Evolutionary conservation across 768 basidiomycete genomes (phyloP).

Genomic region (Austroboletus eburneus): DNA sequence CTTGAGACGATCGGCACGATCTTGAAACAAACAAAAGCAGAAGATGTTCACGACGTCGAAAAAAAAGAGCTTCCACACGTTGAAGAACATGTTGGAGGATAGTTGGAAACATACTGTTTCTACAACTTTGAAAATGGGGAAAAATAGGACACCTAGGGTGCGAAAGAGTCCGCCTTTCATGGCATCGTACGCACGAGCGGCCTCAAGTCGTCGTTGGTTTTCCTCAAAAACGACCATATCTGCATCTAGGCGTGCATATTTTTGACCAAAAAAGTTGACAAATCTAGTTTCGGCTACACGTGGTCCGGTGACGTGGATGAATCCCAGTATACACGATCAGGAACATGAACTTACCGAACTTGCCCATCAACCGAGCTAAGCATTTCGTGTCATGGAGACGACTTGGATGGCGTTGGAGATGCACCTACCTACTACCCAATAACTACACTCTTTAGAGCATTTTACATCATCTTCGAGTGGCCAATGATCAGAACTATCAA

Average conservation of each 20-base stretch:
- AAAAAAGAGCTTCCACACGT: background rate
- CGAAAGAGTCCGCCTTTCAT: too few species aligned
- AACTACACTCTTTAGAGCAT: too few species aligned
- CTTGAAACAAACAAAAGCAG: constrained; percentile 43
- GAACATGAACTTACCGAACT: background rate
- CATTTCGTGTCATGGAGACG: background rate
- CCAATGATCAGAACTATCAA: background rate
- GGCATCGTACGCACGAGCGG: too few species aligned
- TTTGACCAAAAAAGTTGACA: constrained; percentile 35
- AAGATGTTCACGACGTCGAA: constrained; percentile 14
- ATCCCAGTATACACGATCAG: too few species aligned
- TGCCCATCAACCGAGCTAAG: background rate
- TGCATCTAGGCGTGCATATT: constrained; percentile 32
- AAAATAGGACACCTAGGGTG: too few species aligned
- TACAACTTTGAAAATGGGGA: too few species aligned
- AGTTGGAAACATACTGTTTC: too few species aligned
- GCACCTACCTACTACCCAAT: background rate
- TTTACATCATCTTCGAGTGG: background rate
- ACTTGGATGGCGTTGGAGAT: background rate
- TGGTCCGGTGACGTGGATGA: background rate
- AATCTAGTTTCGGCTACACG: constrained; percentile 25
- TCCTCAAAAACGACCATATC: too few species aligned
- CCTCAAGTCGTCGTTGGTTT: too few species aligned
- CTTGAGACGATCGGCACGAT: constrained; percentile 38
- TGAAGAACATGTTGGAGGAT: constrained; percentile 22